Evolutionary conservation across 1,139 yeast species (phyloP).

Genomic region (Taphrina sp.): DNA sequence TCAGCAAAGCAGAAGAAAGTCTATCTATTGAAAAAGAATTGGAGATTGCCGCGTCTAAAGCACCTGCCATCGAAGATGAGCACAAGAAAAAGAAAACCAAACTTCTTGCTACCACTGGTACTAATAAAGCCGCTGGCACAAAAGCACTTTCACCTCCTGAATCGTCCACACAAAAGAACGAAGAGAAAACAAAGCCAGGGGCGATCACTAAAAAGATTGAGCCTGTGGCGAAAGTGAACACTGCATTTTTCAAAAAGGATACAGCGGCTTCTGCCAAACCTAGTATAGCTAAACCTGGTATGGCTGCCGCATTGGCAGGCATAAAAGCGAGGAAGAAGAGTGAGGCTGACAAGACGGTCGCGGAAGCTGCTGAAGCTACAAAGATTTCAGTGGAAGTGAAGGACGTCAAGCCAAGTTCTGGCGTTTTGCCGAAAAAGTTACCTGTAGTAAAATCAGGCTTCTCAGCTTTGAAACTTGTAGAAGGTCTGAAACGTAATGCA

Average conservation of each 20-base stretch:
- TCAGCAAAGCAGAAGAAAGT: slow-evolving; percentile 15
- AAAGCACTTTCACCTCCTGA: neutral
- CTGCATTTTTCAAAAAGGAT: slow-evolving; percentile 27
- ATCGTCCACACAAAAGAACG: neutral
- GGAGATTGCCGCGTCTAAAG: slow-evolving; percentile 14
- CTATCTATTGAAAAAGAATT: slow-evolving; percentile 9
- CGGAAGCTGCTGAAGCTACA: neutral
- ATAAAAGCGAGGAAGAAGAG: slow-evolving; percentile 28
- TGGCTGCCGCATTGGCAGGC: slow-evolving; percentile 28
- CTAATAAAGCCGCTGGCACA: neutral
- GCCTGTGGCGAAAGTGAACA: slow-evolving; percentile 24
- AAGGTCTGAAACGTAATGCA: slow-evolving; percentile 21
- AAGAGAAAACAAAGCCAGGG: slow-evolving; percentile 1
- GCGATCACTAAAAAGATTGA: slow-evolving; percentile 5
- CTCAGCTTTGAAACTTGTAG: slow-evolving; percentile 20
- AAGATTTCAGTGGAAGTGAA: neutral
- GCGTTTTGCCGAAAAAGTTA: neutral
- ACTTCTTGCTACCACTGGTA: neutral
- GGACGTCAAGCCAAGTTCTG: neutral
- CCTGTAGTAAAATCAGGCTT: slow-evolving; percentile 6
- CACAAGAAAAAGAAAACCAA: slow-evolving; percentile 14
- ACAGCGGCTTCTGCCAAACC: slow-evolving; percentile 7
- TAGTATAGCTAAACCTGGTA: slow-evolving; percentile 9
- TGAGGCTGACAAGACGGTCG: slow-evolving; percentile 1
- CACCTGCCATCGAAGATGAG: slow-evolving; percentile 17